Conservation (phyloP, 2,329 filamentous ascomycete genomes). For the Penicillium sp. region DNA sequence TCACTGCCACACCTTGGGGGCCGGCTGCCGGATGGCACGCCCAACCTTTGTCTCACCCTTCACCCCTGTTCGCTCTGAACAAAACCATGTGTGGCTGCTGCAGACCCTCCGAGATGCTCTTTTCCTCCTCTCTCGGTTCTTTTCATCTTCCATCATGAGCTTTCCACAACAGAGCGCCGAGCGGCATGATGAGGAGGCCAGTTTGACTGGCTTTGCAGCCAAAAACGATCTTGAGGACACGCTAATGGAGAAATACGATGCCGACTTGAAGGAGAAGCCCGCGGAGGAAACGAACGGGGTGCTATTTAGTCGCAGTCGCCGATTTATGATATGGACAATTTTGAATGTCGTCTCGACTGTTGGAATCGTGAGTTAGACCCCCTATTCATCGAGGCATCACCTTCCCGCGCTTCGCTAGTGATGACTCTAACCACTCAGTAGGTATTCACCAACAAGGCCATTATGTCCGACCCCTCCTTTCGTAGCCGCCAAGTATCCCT, state of each 20-base stretch:
- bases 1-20: background rate
- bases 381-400: background rate
- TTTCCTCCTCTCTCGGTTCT: background rate
- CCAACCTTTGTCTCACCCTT: slow-evolving; percentile 2
- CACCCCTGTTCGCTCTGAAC: slow-evolving; percentile 9
- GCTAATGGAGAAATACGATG: slow-evolving; percentile 6
- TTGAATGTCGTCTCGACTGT: slow-evolving; percentile 28
- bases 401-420: background rate
- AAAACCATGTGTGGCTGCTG: slow-evolving; percentile 5
- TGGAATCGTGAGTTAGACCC: slow-evolving; percentile 23
- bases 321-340: slow-evolving; percentile 25
- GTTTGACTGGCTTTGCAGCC: background rate
- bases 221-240: background rate
- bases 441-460: slow-evolving; percentile 31
- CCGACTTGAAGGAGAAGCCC: slow-evolving; percentile 15
- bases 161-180: background rate
- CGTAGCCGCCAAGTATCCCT: slow-evolving; percentile 29
- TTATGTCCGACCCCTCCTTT: slow-evolving; percentile 26
- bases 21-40: background rate
- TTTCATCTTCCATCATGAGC: slow-evolving; percentile 1
- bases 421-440: slow-evolving; percentile 3
- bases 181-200: slow-evolving; percentile 10
- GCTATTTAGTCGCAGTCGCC: background rate
- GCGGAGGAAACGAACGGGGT: slow-evolving; percentile 1
- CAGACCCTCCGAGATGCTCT: background rate